Percentiles rank a stretch among this genome's conserved stretches.
Evolutionary conservation across 192 early-diverging fungal genomes (phyloP).

Genomic region (Entophlyctis helioformis): DNA sequence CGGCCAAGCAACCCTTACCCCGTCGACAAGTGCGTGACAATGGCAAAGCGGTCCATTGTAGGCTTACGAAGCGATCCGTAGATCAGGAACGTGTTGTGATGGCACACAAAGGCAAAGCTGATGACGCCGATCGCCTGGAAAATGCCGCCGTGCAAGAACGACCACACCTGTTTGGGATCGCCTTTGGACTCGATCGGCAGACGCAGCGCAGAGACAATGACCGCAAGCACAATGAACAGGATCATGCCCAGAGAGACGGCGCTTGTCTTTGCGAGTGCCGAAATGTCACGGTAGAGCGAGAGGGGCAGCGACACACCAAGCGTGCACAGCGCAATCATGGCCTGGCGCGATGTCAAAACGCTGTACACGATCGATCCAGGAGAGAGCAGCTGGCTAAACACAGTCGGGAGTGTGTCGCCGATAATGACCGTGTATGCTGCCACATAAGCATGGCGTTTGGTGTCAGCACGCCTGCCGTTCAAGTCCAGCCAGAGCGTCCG

Average conservation of each 20-base stretch:
- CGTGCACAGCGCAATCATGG: conserved; percentile 69
- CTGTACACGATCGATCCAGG: conserved; percentile 36
- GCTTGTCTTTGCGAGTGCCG: conserved; percentile 79
- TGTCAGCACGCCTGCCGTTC: too few relatives aligned
- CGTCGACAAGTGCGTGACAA: conserved; percentile 73
- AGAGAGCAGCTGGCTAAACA: conserved; percentile 61
- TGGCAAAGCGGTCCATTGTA: conserved; percentile 71
- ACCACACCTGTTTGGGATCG: background rate
- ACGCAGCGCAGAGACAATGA: conserved; percentile 21
- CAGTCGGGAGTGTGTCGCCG: conserved; percentile 83
- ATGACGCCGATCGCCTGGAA: conserved; percentile 69
- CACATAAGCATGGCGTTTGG: background rate
- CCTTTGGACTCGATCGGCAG: conserved; percentile 55
- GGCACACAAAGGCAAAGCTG: conserved; percentile 93
- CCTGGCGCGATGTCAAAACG: conserved; percentile 52
- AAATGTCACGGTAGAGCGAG: conserved; percentile 77
- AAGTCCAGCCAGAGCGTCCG: background rate
- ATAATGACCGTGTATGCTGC: conserved; percentile 61
- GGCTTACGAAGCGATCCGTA: conserved; percentile 74
- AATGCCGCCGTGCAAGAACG: conserved; percentile 4
- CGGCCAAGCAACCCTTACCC: conserved; percentile 9
- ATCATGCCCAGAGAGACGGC: conserved; percentile 75
- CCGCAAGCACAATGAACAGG: conserved; percentile 47
- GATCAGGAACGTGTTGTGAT: conserved; percentile 91
- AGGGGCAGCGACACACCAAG: conserved; percentile 71